Evolutionary conservation across 495 filamentous ascomycete species (phyloP).

Genomic region (Parathielavia appendiculata): DNA sequence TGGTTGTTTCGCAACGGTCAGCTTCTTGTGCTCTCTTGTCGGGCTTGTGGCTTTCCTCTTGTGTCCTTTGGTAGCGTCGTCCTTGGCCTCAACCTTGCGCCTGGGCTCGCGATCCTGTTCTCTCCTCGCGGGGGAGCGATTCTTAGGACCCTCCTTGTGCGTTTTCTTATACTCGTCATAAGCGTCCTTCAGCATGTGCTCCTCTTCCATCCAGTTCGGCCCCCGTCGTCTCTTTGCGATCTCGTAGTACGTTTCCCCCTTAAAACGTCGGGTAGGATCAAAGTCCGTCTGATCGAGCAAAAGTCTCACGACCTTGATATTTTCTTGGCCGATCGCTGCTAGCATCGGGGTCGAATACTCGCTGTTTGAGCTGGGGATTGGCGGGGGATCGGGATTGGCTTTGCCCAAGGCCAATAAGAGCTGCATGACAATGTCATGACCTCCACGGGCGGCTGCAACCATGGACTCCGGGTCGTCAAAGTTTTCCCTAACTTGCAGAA

Average conservation of each 20-base stretch:
- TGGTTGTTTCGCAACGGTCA: constrained; percentile 29
- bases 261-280: constrained; percentile 66
- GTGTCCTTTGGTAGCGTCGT: constrained; percentile 35
- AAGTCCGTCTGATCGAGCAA: constrained; percentile 74
- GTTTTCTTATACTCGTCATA: constrained; percentile 60
- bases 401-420: constrained; percentile 76
- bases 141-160: constrained; percentile 40
- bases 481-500: constrained; percentile 67
- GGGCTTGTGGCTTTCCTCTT: constrained; percentile 49
- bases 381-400: constrained; percentile 73
- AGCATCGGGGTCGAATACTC: constrained; percentile 85
- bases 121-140: constrained; percentile 50
- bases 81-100: constrained; percentile 44
- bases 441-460: constrained; percentile 86
- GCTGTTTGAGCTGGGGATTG: constrained; percentile 39
- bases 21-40: constrained; percentile 40
- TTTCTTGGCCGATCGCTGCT: constrained; percentile 86
- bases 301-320: constrained; percentile 72
- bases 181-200: constrained; percentile 70
- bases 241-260: constrained; percentile 75
- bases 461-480: constrained; percentile 75
- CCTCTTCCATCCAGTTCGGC: constrained; percentile 84
- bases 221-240: constrained; percentile 76
- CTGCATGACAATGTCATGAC: constrained; percentile 80
- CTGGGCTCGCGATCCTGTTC: constrained; percentile 53